Percentiles rank a stretch among this genome's conserved stretches.
These are phyloP conservation scores for Syncephalastrum racemosum DNA, from an alignment of 371 early-diverging fungal species.

Conservation along the genomic window DNA sequence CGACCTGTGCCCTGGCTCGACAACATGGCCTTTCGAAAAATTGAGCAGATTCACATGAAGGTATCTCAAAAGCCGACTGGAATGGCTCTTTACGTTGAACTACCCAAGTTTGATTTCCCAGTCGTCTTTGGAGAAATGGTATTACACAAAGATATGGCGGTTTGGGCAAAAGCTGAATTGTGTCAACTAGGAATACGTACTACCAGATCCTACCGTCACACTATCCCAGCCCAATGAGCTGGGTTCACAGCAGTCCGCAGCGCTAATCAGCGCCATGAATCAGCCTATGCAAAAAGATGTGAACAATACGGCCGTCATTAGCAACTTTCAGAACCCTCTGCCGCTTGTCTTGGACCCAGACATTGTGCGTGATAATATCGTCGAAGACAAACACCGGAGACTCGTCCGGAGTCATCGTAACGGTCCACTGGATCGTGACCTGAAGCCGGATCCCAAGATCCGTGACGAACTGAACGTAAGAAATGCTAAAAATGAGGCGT, in stretches of 20 bases:
- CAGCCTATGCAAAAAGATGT: constrained; percentile 23
- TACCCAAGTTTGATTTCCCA: constrained; percentile 94
- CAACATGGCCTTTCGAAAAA: constrained; percentile 78
- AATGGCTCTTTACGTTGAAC: constrained; percentile 78
- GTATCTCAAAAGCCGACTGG: constrained; percentile 57
- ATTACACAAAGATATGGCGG: not conserved
- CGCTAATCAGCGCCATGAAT: constrained; percentile 36
- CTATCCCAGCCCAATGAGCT: constrained; percentile 8
- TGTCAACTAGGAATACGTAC: constrained; percentile 26
- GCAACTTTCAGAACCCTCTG: constrained; percentile 12
- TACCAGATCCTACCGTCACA: constrained; percentile 27
- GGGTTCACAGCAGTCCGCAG: constrained; percentile 16
- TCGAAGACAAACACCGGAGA: constrained; percentile 95
- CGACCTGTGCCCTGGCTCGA: constrained; percentile 90
- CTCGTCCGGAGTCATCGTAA: constrained; percentile 89
- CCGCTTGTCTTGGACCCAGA: constrained; percentile 68
- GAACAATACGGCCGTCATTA: not conserved
- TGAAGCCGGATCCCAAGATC: constrained; percentile 93
- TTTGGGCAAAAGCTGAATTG: no score
- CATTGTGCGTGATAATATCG: constrained; percentile 80
- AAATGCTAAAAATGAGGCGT: not conserved
- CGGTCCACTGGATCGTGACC: constrained; percentile 87
- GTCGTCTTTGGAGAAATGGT: constrained; percentile 85
- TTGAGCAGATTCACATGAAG: constrained; percentile 73
- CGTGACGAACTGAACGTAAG: constrained; percentile 90